Base-by-base conservation (phyloP, 495 filamentous ascomycete genomes). In the Annulohypoxylon nitens region DNA sequence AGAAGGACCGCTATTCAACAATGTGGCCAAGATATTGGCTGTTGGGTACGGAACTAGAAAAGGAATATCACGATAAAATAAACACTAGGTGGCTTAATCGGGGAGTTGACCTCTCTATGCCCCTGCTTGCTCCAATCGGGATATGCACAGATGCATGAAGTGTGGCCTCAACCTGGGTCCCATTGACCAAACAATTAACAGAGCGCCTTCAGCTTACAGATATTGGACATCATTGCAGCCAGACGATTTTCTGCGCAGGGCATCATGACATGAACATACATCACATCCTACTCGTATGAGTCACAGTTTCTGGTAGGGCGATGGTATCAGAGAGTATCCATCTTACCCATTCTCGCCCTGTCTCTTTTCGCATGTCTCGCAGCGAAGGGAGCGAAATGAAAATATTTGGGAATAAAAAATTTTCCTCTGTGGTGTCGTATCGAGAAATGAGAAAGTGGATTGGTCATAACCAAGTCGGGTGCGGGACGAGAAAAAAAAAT, bases 141-240 rank as follows among this genome's bases (percentile, higher is more conserved):
- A 69, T 26, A 58, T 66, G 64, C 63, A 71, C 43, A 60, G 57
- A 62, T 81, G 81, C 81, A 82, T 81, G 76, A 76, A 74, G 72
- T 72, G 55, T 73, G 67, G 75, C 71, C 70, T 69, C 61, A 61
- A 66, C 61, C 34, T 55, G 61, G 64, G 72, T 75, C 66, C 65
- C 72, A 83, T 83, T 83, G 82, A 77, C 80, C 79, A 80, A 69
- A 53, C 77, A 77, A 76, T 69, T 71, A 66, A 65, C 73, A 66
- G 67, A 36, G 69, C 70, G 23, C 64, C 74, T 75, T 79, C 76
- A 79, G 76, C 72, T 77, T 70, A 74, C 73, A 78, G 67, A 81
- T 71, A 80, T 83, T 83, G 82, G 82, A 83, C 82, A 83, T 83
- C 82, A 83, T 79, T 81, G 82, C 82, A 83, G 78, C 75, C 78